A percentile compares a stretch with the other conserved stretches of the same genome.
phyloP scores from a whole-genome alignment of 2,329 filamentous ascomycete genomes.

The Alternaria brassicae region DNA sequence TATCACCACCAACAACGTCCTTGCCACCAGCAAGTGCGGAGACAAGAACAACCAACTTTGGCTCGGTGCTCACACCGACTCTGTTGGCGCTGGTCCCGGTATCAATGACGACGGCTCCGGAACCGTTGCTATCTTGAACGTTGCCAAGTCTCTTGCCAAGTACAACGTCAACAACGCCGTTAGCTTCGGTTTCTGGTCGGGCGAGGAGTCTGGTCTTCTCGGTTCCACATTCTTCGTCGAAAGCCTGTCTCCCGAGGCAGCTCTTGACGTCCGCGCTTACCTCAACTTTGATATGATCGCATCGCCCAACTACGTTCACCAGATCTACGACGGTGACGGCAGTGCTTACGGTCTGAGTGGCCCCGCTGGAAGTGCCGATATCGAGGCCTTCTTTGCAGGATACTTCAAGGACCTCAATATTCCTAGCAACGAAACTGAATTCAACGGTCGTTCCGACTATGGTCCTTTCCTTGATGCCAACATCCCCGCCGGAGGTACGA shows the following conservation, averaged over 20 bases:
- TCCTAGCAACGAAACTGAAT: conserved; percentile 42
- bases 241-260: conserved; percentile 32
- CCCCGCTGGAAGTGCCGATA: conserved; percentile 41
- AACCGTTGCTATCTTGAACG: conserved; percentile 47
- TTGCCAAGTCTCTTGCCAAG: conserved; percentile 48
- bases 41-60: conserved; percentile 46
- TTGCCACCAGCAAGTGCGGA: conserved; percentile 48
- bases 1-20: conserved; percentile 55
- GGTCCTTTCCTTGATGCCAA: conserved; percentile 45
- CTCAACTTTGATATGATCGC: conserved; percentile 55
- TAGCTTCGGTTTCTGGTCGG: conserved; percentile 51
- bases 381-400: conserved; percentile 45
- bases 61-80: conserved; percentile 50
- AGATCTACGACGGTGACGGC: conserved; percentile 50
- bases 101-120: conserved; percentile 54
- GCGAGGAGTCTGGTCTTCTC: conserved; percentile 49
- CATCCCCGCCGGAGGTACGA: conserved; percentile 48
- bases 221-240: conserved; percentile 48
- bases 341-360: conserved; percentile 41
- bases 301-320: conserved; percentile 47
- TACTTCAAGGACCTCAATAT: conserved; percentile 40
- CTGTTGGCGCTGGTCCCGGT: conserved; percentile 47
- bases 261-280: conserved; percentile 48
- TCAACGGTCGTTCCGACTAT: conserved; percentile 51
- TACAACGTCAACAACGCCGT: conserved; percentile 51